These are phyloP conservation scores for Suhomyces ambrosiae DNA, from an alignment of 1,139 yeast genomes.

Conservation along the genomic window DNA sequence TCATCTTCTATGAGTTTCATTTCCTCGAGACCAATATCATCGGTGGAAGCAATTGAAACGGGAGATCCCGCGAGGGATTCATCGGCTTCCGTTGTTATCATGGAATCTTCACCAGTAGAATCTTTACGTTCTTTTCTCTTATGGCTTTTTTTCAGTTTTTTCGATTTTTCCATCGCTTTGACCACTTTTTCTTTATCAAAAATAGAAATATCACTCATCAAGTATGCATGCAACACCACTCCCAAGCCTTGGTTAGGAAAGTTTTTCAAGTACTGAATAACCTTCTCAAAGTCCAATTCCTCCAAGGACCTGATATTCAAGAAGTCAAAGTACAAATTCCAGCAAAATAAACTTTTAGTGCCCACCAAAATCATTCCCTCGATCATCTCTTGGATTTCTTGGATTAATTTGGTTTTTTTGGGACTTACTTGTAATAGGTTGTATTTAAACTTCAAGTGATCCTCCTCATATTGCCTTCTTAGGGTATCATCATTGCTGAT, in stretches of 20 bases:
- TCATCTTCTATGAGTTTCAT: constrained; percentile 14
- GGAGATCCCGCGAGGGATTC: too few relatives aligned
- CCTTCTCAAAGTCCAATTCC: constrained; percentile 49
- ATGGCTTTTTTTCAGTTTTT: constrained; percentile 12
- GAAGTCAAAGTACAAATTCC: constrained; percentile 82
- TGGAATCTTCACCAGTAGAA: too few relatives aligned
- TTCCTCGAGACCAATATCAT: constrained; percentile 10
- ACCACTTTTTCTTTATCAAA: constrained; percentile 35
- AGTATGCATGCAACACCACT: constrained; percentile 58
- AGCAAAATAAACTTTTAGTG: constrained; percentile 62
- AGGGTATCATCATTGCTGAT: constrained; percentile 61
- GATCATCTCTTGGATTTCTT: constrained; percentile 55
- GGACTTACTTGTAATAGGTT: constrained; percentile 50
- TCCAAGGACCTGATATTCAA: constrained; percentile 54
- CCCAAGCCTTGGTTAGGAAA: constrained; percentile 71
- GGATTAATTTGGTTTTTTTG: constrained; percentile 38
- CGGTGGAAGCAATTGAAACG: not conserved
- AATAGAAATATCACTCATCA: constrained; percentile 70
- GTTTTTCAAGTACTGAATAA: constrained; percentile 52
- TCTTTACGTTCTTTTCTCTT: too few relatives aligned
- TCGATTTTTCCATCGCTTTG: constrained; percentile 11
- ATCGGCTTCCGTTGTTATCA: too few relatives aligned
- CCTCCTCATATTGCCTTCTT: constrained; percentile 63
- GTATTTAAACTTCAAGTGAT: constrained; percentile 58
- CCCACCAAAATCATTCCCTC: constrained; percentile 75